Percentiles rank a stretch among this genome's conserved stretches.
Evolutionary conservation across 225 moss, liverwort and hornwort species (phyloP).

Genomic region (Sphagnum contortum): DNA sequence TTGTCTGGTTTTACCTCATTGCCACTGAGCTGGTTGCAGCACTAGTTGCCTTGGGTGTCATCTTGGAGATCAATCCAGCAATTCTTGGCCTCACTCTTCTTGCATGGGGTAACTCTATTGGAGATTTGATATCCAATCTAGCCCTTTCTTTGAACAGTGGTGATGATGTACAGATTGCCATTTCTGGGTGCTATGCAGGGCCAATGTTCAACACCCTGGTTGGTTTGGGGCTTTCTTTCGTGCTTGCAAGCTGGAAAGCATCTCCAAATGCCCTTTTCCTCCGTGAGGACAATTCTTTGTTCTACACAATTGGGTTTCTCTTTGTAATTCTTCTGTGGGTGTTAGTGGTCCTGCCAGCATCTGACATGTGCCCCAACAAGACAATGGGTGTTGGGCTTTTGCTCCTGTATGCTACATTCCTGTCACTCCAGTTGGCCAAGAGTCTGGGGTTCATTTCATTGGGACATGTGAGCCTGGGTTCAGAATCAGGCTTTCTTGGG

Average conservation of each 20-base stretch:
- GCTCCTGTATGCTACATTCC: constrained; percentile 52
- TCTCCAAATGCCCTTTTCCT: constrained; percentile 52
- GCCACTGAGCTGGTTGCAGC: constrained; percentile 90
- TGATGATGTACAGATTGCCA: constrained; percentile 79
- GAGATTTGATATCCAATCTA: constrained; percentile 86
- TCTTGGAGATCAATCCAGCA: constrained; percentile 75
- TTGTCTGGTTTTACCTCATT: constrained; percentile 97
- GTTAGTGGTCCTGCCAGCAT: constrained; percentile 40
- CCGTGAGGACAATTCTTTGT: constrained; percentile 61
- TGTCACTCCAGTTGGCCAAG: constrained; percentile 47
- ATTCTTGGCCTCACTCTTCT: constrained; percentile 87
- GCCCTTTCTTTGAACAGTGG: constrained; percentile 56
- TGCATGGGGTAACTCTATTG: constrained; percentile 95
- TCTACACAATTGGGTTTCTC: constrained; percentile 72
- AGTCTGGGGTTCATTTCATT: constrained; percentile 28
- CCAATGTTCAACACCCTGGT: constrained; percentile 94
- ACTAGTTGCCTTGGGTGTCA: constrained; percentile 75
- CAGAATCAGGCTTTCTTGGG: constrained; percentile 27
- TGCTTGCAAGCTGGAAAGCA: constrained; percentile 74
- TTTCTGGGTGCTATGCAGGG: constrained; percentile 91
- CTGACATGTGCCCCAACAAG: constrained; percentile 70
- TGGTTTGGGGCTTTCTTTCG: constrained; percentile 74
- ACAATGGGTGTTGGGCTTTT: constrained; percentile 71
- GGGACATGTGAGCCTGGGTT: constrained; percentile 25
- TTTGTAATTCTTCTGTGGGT: constrained; percentile 74